Base-by-base conservation (phyloP, 2,329 filamentous ascomycete species). In the Xylogone sp. region DNA sequence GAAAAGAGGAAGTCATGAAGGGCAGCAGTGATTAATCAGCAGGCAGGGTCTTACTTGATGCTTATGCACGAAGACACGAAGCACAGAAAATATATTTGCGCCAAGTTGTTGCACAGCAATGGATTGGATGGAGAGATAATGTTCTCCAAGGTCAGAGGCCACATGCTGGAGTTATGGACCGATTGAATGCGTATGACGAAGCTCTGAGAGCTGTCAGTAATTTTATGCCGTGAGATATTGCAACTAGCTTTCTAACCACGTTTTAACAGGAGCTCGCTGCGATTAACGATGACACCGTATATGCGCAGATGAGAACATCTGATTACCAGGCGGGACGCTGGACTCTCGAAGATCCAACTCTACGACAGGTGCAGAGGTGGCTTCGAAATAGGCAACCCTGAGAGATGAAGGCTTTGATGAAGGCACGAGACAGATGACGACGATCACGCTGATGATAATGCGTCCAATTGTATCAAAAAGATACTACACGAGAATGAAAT, bases 51-150 rank as follows among this genome's bases (percentile, higher is more conserved):
- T 69, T 78, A 46, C 71, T 86, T 42, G 83, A 86, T 59, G 79
- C 81, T 20, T 82, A 76, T 59, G 73, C 81, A 8, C 75, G 83
- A 59, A 74, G 83, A 48, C 83, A 86, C 65, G 79, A 84, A 61
- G 81, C 71, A 22, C 82, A 83, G 58, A 86, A 84, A 71, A 86
- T 86, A 58, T 83, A 80, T 58, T 71, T 82, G 52, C 75, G 82
- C 29, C 83, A 86, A 63, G 72, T 71, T 21, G 82, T 81, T 22
- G 81, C 79, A 31, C 79, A 82, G 65, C 69, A 75, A 59, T 86
- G 83, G 82, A 65, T 84, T 53, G 71, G 76, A 53, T 75, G 73
- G 63, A 74, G 82, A 52, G 74, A 77, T 34, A 66, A 71, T 42
- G 71, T 84, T 50, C 69, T 86, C 42, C 73, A 76, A 60, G 78